Evolutionary conservation across 495 filamentous ascomycete genomes (phyloP).

Genomic region (Lophiostoma macrostomum): DNA sequence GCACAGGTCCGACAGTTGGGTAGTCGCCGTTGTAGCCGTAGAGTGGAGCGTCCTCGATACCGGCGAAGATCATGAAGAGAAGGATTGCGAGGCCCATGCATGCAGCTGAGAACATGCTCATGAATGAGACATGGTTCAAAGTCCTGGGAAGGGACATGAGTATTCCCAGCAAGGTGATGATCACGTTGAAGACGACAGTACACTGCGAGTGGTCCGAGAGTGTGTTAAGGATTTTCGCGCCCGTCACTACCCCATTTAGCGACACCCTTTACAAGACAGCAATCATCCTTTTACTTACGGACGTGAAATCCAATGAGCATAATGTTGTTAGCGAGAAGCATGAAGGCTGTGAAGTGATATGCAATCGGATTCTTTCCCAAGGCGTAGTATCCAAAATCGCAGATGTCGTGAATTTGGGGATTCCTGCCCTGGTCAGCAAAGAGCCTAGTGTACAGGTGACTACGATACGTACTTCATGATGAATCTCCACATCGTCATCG

Average conservation of each 20-base stretch:
- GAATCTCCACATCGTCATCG: constrained; percentile 48
- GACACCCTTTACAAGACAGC: no score
- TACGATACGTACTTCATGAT: constrained; percentile 43
- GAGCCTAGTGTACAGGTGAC: no score
- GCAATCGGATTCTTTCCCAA: constrained; percentile 44
- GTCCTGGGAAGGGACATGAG: constrained; percentile 46
- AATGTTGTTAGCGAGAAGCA: constrained; percentile 46
- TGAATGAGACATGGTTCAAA: constrained; percentile 45
- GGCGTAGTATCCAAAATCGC: constrained; percentile 46
- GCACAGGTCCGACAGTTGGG: constrained; percentile 42
- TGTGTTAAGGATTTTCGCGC: constrained; percentile 43
- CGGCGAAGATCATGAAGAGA: constrained; percentile 48
- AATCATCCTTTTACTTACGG: no score
- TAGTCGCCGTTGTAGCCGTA: constrained; percentile 40
- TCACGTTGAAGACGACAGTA: constrained; percentile 42
- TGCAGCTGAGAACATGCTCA: constrained; percentile 48
- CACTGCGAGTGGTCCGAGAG: constrained; percentile 42
- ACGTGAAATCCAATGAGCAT: constrained; percentile 44
- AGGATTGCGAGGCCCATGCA: constrained; percentile 49
- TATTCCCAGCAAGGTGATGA: constrained; percentile 43
- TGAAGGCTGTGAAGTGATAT: constrained; percentile 42
- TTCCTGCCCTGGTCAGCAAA: no score
- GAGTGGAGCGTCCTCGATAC: constrained; percentile 44
- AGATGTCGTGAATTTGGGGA: constrained; percentile 49
- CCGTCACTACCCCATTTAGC: no score